Base-by-base conservation (phyloP, 2,329 filamentous ascomycete species). In the Claviceps monticola region DNA sequence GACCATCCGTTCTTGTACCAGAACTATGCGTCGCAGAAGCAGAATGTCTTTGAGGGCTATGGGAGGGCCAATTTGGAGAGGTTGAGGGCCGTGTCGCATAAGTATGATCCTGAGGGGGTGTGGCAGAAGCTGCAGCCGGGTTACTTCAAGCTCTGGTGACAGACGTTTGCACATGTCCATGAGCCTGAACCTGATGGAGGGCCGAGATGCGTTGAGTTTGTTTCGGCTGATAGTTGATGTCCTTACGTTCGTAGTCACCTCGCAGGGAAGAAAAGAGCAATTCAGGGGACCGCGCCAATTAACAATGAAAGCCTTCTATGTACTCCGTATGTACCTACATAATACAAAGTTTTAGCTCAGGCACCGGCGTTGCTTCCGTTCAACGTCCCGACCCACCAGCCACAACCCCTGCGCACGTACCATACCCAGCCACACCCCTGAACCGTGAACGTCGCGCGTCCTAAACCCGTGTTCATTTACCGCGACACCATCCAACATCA, bases 21-120 rank as follows among this genome's bases (percentile, higher is more conserved):
- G 47, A 74, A 75, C 56, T 75, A 76, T 50, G 71, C 71, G 1
- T 64, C 66, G 8, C 58, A 60, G 38, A 61, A 62, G 26, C 71
- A 75, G 55, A 57, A 70, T 26, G 66, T 71, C 1, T 61, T 74
- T 21, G 26, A 56, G 0, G 58, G 65, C 11, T 76, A 74, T 49
- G 71, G 73, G 0, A 36, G 57, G 1, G 59, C 62, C 1, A 74
- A 70, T 17, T 54, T 70, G 42, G 59, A 57, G 4, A 64, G 58
- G 29, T 50, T 73, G 23, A 54, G 57, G 44, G 51, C 53, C 0
- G 54, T 69, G 8, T 56, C 61, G 2, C 52, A 58, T n/a, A 67
- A 67, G 48, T 71, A 71, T 38, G 69, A 73, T 51, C 65, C 66
- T 0, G 34, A 60, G 1, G 56, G 60, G 4, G 60, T 70, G 4